These are phyloP conservation scores for Aspergillus fumigatiaffinis DNA, from an alignment of 2,329 filamentous ascomycete species.

Conservation along the genomic window DNA sequence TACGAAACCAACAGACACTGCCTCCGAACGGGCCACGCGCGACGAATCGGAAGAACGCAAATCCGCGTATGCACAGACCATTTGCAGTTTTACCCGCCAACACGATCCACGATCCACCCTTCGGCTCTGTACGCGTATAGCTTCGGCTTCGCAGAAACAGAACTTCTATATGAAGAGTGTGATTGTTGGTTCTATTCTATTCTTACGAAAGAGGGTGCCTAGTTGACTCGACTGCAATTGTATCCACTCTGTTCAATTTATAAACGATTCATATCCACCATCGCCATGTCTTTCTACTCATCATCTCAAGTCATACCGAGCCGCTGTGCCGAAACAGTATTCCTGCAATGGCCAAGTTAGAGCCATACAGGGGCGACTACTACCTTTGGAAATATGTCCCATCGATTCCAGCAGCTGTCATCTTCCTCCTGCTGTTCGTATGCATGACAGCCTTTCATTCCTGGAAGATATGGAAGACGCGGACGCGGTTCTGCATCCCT, in stretches of 20 bases:
- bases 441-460: constrained; percentile 19
- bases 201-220: not conserved
- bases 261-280: not conserved
- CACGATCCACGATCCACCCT: no score
- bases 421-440: constrained; percentile 28
- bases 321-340: not conserved
- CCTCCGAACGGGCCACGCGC: not conserved
- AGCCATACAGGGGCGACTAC: constrained; percentile 15
- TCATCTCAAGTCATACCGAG: not conserved
- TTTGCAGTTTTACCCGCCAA: not conserved
- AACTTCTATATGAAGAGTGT: not conserved
- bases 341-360: constrained; percentile 15
- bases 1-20: not conserved
- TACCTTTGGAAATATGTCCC: constrained; percentile 28
- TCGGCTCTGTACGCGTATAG: constrained; percentile 11
- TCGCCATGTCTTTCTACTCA: not conserved
- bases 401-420: constrained; percentile 19
- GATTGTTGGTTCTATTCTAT: not conserved
- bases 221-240: not conserved
- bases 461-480: constrained; percentile 25
- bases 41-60: not conserved
- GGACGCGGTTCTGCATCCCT: constrained; percentile 28
- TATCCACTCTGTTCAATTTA: not conserved
- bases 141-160: not conserved
- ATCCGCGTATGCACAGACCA: constrained; percentile 21